Percentiles rank a stretch among this genome's conserved stretches.
phyloP scores from a whole-genome alignment of 2,329 filamentous ascomycete species.

The Fusarium continuum region DNA sequence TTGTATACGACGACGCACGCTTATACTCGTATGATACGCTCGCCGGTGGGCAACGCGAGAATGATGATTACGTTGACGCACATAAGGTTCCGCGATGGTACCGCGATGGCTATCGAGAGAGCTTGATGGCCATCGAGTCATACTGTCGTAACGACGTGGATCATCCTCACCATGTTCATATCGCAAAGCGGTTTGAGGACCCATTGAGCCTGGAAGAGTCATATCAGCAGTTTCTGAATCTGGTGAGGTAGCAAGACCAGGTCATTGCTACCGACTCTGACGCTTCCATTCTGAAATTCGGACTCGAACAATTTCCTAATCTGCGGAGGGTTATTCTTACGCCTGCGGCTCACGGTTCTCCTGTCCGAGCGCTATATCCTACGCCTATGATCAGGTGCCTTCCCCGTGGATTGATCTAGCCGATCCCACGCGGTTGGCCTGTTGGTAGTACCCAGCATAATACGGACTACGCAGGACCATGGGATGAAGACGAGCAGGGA shows the following conservation, averaged over 20 bases:
- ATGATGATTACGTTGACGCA: neutral
- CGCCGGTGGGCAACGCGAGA: neutral
- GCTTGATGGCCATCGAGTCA: neutral
- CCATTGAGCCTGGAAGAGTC: neutral
- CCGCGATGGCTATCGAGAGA: fast-evolving
- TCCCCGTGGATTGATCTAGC: conserved; percentile 50
- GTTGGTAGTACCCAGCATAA: fast-evolving
- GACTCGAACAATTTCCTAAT: conserved; percentile 46
- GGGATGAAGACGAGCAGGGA: neutral
- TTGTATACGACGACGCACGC: conserved; percentile 36
- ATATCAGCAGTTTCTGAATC: conserved; percentile 45
- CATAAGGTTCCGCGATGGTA: neutral
- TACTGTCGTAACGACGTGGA: neutral
- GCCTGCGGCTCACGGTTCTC: conserved; percentile 50
- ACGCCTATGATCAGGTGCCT: conserved; percentile 33
- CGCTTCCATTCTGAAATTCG: conserved; percentile 44
- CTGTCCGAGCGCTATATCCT: conserved; percentile 49
- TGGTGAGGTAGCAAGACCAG: conserved; percentile 49
- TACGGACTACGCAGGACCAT: neutral
- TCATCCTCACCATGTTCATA: fast-evolving
- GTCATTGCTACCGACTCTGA: conserved; percentile 44
- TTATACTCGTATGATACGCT: neutral
- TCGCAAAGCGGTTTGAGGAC: neutral
- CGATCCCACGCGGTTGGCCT: conserved; percentile 45
- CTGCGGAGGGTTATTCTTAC: conserved; percentile 52